Conservation (phyloP, 352 stramenopile genomes). For the Phytopythium kandeliae region DNA sequence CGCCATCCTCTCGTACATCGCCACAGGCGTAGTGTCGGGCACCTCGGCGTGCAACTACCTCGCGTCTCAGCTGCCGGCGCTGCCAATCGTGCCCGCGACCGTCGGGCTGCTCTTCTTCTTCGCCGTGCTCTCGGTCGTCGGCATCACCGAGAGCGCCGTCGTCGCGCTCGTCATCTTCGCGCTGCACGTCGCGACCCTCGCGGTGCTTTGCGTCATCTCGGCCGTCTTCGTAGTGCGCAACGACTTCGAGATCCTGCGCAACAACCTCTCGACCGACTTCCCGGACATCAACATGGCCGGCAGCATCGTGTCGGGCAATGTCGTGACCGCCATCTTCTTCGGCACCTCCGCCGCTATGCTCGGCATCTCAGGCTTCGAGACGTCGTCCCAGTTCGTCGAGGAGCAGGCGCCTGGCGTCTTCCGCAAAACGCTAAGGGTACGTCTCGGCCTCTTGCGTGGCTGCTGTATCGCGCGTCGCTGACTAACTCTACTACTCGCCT, state of each 20-base stretch:
- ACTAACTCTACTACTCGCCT: no score
- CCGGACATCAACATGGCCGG: constrained; percentile 87
- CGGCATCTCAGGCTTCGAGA: constrained; percentile 94
- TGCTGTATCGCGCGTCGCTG: no score
- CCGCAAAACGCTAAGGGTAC: constrained; percentile 85
- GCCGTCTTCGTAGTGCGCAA: constrained; percentile 75
- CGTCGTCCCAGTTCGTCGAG: constrained; percentile 93
- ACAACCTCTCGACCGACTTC: constrained; percentile 84
- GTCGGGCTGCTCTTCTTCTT: constrained; percentile 91
- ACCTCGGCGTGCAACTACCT: constrained; percentile 87
- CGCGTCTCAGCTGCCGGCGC: constrained; percentile 60
- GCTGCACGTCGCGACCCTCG: constrained; percentile 81
- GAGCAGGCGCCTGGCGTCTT: constrained; percentile 94
- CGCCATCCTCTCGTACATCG: constrained; percentile 94
- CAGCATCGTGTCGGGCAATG: constrained; percentile 68
- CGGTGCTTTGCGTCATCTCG: constrained; percentile 73
- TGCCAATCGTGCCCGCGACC: constrained; percentile 75
- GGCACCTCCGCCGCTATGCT: constrained; percentile 92
- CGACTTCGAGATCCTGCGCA: constrained; percentile 69
- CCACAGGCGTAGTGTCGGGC: constrained; percentile 89
- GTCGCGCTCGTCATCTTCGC: constrained; percentile 92
- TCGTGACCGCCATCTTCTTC: constrained; percentile 88
- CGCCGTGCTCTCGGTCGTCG: constrained; percentile 85
- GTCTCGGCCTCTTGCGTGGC: neutral
- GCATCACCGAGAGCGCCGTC: constrained; percentile 91